These are phyloP conservation scores for Tubosaeta sp. DNA, from an alignment of 768 basidiomycete species.

Conservation along the genomic window DNA sequence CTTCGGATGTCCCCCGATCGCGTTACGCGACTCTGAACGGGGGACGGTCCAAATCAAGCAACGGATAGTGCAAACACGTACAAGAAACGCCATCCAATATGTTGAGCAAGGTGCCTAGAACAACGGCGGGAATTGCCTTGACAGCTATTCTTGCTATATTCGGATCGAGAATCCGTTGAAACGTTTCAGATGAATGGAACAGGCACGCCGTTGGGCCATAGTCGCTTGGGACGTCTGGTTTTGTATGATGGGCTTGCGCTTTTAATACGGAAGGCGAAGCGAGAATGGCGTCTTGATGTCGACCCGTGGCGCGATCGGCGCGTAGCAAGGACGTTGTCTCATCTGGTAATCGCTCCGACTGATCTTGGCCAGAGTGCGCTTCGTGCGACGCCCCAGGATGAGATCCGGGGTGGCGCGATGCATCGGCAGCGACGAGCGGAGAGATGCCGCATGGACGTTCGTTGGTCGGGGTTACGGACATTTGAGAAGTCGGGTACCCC, in stretches of 20 bases:
- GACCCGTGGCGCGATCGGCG: slow-evolving; percentile 6
- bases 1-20: not conserved
- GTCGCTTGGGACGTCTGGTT: not conserved
- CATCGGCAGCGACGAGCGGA: slow-evolving; percentile 1
- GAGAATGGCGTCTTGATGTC: slow-evolving; percentile 1
- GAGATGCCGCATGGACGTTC: slow-evolving; percentile 1
- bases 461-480: slow-evolving; percentile 21
- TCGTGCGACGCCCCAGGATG: not conserved
- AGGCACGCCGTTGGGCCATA: slow-evolving; percentile 13
- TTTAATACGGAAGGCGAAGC: not conserved
- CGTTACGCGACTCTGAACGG: slow-evolving; percentile 3
- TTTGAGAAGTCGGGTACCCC: slow-evolving; percentile 8
- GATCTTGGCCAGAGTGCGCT: not conserved
- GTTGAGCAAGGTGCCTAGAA: slow-evolving; percentile 82
- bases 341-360: not conserved
- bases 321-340: slow-evolving; percentile 20
- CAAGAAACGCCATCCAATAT: slow-evolving; percentile 92
- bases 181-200: slow-evolving; percentile 4
- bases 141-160: slow-evolving; percentile 22
- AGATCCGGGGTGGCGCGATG: not conserved
- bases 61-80: slow-evolving; percentile 34
- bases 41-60: not conserved
- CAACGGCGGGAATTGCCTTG: slow-evolving; percentile 70
- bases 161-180: slow-evolving; percentile 10
- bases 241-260: slow-evolving; percentile 10